Evolutionary conservation across 768 basidiomycete genomes (phyloP), one percentile per base, ranked within the genome.

Genomic region (Leucocoprinus sp.): DNA sequence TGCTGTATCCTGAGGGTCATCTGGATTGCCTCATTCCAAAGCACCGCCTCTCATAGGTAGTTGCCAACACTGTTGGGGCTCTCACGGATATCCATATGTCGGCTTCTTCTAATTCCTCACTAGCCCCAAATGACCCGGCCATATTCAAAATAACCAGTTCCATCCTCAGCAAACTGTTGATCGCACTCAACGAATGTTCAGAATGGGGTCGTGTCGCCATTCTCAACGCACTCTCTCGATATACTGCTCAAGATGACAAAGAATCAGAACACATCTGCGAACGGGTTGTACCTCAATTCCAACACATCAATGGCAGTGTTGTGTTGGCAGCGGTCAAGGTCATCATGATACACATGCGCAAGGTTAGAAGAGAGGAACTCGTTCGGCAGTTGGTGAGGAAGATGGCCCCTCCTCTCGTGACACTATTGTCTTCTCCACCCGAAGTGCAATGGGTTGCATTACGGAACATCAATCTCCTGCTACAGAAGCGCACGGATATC

Each of bases 221-320:
- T 28, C 65, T 98, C 42, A 86, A 84, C 48, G 89, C 91, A 0
- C 67, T 98, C 23, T 75, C 90, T 4, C 78, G 88, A 35, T 98
- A 97, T 63, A 71, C 71, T 27, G 78, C 92, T 0, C 70, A 74
- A 31, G 95, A 95, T 56, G 90, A 88, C 50, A 88, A 90, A 64
- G 96, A 99, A 68, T 88, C 88, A 60, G 96, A 99, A 58, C 95
- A 98, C 60, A 98, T 98, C 50, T 98, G 96, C 61, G 96, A 98
- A 64, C 82, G 96, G 22, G 95, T 98, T 9, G 85, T 98, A 31
- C 96, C 96, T 3, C 96, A 99, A 57, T 95, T 98, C 64, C 96
- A 99, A 63, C 96, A 99, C 58, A 86, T 80, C 21, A 99, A 99
- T 54, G 93, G 89, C 11, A 85, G 87, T 46, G 96, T 99, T 4